A percentile compares a stretch with the other conserved stretches of the same genome.
phyloP scores from a whole-genome alignment of 257 asterid species.

The Schizonepeta tenuifolia region DNA sequence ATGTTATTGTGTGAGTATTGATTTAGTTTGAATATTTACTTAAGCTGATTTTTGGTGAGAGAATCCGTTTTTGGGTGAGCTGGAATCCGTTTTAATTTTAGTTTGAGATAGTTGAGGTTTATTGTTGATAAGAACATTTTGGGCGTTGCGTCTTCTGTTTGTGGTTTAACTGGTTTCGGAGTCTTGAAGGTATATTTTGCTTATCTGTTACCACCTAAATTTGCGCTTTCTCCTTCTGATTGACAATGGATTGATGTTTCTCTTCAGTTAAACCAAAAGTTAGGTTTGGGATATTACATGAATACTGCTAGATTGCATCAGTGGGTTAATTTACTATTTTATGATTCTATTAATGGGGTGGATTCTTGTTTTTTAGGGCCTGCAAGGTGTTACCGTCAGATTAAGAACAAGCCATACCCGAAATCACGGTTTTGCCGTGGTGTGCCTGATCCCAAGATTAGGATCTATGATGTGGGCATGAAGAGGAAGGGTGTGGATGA shows the following conservation, averaged over 20 bases:
- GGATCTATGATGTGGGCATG: constrained; percentile 49
- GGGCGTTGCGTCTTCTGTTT: not conserved
- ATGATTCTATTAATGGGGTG: not conserved
- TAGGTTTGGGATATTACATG: not conserved
- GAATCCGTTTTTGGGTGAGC: too few species aligned
- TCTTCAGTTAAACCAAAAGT: not conserved
- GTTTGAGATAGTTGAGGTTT: not conserved
- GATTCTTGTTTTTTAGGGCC: not conserved
- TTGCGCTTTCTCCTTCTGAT: not conserved
- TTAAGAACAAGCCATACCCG: constrained; percentile 82
- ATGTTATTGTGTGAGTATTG: not conserved
- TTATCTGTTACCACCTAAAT: too few species aligned
- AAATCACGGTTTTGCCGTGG: constrained; percentile 82
- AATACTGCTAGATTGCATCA: not conserved
- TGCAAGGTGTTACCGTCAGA: constrained; percentile 81
- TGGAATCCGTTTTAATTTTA: not conserved
- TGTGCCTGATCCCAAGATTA: constrained; percentile 84
- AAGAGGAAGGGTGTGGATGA: constrained; percentile 18
- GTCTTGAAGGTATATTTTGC: too few species aligned
- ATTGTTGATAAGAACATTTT: not conserved
- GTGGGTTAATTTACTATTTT: not conserved
- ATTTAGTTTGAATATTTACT: not conserved
- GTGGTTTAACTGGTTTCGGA: too few species aligned
- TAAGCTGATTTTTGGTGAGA: not conserved
- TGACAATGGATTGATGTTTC: not conserved